Evolutionary conservation across 257 asterid genomes (phyloP), one percentile per base, ranked within the genome.

Genomic region (Coffea eugenioides): DNA sequence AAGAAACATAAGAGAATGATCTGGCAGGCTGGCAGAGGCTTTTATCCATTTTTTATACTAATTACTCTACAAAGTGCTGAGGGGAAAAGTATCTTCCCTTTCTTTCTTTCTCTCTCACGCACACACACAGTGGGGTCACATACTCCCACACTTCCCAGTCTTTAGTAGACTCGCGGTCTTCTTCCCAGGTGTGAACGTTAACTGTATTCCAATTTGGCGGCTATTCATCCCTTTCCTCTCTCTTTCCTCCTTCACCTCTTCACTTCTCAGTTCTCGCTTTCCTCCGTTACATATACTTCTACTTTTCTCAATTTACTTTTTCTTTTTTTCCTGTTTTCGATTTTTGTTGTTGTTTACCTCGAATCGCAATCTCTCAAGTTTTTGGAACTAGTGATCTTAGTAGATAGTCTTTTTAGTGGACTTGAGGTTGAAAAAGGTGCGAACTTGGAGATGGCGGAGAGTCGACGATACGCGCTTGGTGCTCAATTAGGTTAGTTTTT

Each of bases 121-220:
- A 36, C 73, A 34, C 71, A 65, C 70, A 8, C 36, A 65, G 70
- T 65, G 70, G 39, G 27, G 14, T 23, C 45, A 48, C 11, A 48
- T 1, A 48, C 11, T 48, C 43, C 43, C 43, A 39, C 43, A 39
- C 43, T 39, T 39, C 43, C 43, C 43, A 39, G 43, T 39, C 43
- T 39, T 39, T 39, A 31, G 43, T 39, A 0, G 43, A 2, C 43
- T 39, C 43, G 43, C 43, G 34, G 34, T 39, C 43, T 39, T 39
- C 43, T 39, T 39, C 43, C 14, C 75, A 5, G 51, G 90, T 90
- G 90, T 57, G 83, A 83, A 87, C 83, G 48, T 82, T 81, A 75
- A 88, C 88, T 87, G 88, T 83, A 68, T 89, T 89, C 97, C 94
- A 91, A 75, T 86, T 90, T 81, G 93, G 93, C 97, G 97, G 93